These are phyloP conservation scores for Conticribra weissflogii DNA, from an alignment of 108 stramenopile species.

Conservation along the genomic window DNA sequence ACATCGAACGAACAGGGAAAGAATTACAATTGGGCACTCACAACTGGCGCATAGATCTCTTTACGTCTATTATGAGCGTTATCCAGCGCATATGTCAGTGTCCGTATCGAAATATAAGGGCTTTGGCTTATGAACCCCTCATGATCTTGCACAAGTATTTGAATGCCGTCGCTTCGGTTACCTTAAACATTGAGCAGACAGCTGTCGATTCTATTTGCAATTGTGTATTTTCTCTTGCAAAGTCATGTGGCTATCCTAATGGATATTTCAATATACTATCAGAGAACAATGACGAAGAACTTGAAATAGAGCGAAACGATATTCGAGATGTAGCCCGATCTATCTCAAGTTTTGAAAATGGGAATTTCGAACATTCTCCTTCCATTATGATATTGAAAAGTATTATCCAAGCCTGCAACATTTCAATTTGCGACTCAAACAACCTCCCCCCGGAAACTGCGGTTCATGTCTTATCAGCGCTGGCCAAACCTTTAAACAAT, in stretches of 20 bases:
- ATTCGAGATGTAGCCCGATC: conserved; percentile 77
- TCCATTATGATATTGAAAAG: conserved; percentile 42
- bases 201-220: conserved; percentile 44
- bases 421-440: conserved; percentile 29
- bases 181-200: conserved; percentile 26
- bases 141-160: conserved; percentile 60
- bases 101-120: conserved; percentile 54
- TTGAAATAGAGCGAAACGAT: conserved; percentile 86
- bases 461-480: conserved; percentile 74
- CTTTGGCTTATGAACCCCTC: conserved; percentile 71
- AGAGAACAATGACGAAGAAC: conserved; percentile 73
- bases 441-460: conserved; percentile 61
- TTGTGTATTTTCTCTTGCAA: conserved; percentile 62
- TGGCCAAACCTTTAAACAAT: conserved; percentile 71
- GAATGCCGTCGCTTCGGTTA: conserved; percentile 22
- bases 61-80: conserved; percentile 41
- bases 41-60: conserved; percentile 33
- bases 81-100: conserved; percentile 61
- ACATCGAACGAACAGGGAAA: conserved; percentile 37
- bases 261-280: conserved; percentile 67
- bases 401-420: conserved; percentile 32
- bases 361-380: conserved; percentile 26
- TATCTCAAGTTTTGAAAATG: conserved; percentile 42
- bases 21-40: background rate
- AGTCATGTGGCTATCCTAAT: conserved; percentile 66